phyloP scores from a whole-genome alignment of 306 rosid species.

The Biancaea sappan region DNA sequence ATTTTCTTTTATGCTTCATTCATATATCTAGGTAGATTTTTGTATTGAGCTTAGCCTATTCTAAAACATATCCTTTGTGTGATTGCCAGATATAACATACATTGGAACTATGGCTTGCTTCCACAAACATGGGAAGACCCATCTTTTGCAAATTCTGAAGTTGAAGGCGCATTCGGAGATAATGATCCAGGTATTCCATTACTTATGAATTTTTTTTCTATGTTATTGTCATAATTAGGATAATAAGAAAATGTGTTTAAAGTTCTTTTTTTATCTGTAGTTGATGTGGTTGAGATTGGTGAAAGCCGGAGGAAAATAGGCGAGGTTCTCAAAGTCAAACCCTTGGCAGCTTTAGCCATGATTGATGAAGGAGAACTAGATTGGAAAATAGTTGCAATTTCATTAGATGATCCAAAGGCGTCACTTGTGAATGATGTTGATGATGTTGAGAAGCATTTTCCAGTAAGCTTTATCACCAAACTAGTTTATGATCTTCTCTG shows the following conservation, averaged over 20 bases:
- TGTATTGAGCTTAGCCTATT: slow-evolving; percentile 13
- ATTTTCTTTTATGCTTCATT: slow-evolving; percentile 3
- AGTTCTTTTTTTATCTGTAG: slow-evolving; percentile 39
- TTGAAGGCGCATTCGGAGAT: slow-evolving; percentile 82
- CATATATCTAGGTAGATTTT: slow-evolving; percentile 29
- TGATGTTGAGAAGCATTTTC: slow-evolving; percentile 96
- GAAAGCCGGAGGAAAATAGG: slow-evolving; percentile 63
- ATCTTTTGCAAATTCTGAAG: slow-evolving; percentile 61
- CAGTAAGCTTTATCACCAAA: slow-evolving; percentile 53
- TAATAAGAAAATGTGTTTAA: background rate
- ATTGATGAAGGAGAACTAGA: slow-evolving; percentile 99
- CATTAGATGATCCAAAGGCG: slow-evolving; percentile 92
- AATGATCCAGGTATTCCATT: slow-evolving; percentile 67
- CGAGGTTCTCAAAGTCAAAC: slow-evolving; percentile 78
- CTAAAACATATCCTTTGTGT: slow-evolving; percentile 20
- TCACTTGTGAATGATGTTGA: slow-evolving; percentile 75
- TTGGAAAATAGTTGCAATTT: slow-evolving; percentile 97
- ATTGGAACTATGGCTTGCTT: slow-evolving; percentile 80
- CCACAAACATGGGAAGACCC: slow-evolving; percentile 96
- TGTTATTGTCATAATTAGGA: background rate
- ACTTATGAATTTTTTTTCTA: background rate
- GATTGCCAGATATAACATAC: slow-evolving; percentile 61
- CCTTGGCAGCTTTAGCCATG: slow-evolving; percentile 97
- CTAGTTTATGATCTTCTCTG: slow-evolving; percentile 18
- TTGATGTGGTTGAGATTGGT: slow-evolving; percentile 86